These are phyloP conservation scores for Dendrothele bispora DNA, from an alignment of 768 basidiomycete species.

Conservation along the genomic window DNA sequence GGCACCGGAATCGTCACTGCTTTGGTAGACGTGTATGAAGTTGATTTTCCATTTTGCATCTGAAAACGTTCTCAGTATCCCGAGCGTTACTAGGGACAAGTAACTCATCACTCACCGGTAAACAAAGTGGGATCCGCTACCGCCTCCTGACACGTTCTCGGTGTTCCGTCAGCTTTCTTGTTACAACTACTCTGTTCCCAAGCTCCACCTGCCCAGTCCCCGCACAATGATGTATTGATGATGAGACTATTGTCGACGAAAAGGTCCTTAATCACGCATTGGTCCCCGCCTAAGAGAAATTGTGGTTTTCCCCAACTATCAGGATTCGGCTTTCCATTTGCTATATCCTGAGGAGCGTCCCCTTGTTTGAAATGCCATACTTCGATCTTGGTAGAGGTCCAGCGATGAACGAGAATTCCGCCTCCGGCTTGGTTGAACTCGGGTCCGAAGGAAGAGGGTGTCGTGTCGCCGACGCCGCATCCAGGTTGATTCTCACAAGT, in stretches of 20 bases:
- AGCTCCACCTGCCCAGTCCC: conserved; percentile 4
- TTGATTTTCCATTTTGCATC: conserved; percentile 44
- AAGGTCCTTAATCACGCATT: conserved; percentile 27
- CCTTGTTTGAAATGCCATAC: conserved; percentile 30
- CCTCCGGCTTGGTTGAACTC: conserved; percentile 23
- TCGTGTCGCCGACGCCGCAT: conserved; percentile 26
- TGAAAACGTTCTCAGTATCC: conserved; percentile 26
- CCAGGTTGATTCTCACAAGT: conserved; percentile 19
- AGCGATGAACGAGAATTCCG: conserved; percentile 29
- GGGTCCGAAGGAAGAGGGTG: background rate
- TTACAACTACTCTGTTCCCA: background rate
- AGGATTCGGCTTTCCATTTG: conserved; percentile 20
- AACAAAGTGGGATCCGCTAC: conserved; percentile 49
- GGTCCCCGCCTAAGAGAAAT: conserved; percentile 29
- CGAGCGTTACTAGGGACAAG: conserved; percentile 27
- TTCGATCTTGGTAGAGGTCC: conserved; percentile 26
- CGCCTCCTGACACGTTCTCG: conserved; percentile 27
- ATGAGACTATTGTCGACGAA: conserved; percentile 28
- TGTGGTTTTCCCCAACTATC: conserved; percentile 26
- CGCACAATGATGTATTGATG: conserved; percentile 34
- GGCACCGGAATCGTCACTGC: too few species aligned
- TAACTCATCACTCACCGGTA: background rate
- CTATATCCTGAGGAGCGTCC: conserved; percentile 28
- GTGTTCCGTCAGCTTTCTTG: conserved; percentile 12
- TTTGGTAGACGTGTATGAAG: conserved; percentile 38